Evolutionary conservation across 345 rosid genomes (phyloP).

Genomic region (Sapria himalayana): DNA sequence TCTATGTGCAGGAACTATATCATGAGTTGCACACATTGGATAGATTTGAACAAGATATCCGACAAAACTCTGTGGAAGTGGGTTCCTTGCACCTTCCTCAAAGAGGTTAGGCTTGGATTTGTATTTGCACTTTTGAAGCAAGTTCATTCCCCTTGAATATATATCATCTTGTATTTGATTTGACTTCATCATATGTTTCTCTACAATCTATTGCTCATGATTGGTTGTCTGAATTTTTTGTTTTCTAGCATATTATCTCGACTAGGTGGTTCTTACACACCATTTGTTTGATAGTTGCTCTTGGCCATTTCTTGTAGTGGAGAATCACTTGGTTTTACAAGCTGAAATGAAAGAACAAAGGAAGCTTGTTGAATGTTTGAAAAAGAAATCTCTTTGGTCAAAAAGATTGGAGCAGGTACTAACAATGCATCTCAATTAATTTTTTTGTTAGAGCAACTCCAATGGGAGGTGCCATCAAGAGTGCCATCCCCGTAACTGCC

Average conservation of each 20-base stretch:
- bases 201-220: too few relatives aligned
- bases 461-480: too few relatives aligned
- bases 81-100: constrained; percentile 28
- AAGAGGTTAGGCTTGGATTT: constrained; percentile 20
- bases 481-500: too few relatives aligned
- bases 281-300: background rate
- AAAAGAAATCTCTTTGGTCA: constrained; percentile 87
- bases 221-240: constrained; percentile 1
- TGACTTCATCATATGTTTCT: too few relatives aligned
- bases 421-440: too few relatives aligned
- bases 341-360: constrained; percentile 52
- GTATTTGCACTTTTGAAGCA: too few relatives aligned
- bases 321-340: constrained; percentile 32
- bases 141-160: too few relatives aligned
- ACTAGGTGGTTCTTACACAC: background rate
- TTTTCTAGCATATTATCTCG: background rate
- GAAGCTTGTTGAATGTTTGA: constrained; percentile 49
- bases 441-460: too few relatives aligned
- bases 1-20: constrained; percentile 41
- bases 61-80: constrained; percentile 29
- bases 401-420: constrained; percentile 63
- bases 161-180: too few relatives aligned
- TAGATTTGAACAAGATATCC: constrained; percentile 43
- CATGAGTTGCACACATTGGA: constrained; percentile 49
- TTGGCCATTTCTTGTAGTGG: too few relatives aligned